Evolutionary conservation across 78 protist genomes (phyloP).

Genomic region (Planoprotostelium fungivorum): DNA sequence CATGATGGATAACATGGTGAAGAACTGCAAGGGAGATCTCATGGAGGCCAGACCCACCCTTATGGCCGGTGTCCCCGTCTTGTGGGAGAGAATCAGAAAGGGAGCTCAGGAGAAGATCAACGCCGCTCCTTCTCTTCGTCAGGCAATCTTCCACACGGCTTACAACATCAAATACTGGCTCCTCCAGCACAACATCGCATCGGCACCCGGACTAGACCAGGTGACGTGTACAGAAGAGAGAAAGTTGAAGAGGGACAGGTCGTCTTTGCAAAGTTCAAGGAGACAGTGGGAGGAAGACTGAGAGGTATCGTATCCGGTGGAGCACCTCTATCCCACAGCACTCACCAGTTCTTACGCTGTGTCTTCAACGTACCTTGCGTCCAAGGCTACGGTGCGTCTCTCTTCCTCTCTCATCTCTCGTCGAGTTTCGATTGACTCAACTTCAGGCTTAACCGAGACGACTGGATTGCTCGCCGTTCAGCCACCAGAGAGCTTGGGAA

Average conservation of each 20-base stretch:
- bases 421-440: background rate
- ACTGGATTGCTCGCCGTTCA: slow-evolving; percentile 64
- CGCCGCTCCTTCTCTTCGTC: background rate
- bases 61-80: slow-evolving; percentile 85
- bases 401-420: background rate
- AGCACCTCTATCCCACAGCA: slow-evolving; percentile 82
- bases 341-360: slow-evolving; percentile 64
- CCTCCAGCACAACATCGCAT: background rate
- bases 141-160: background rate
- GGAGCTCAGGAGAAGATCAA: background rate
- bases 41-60: slow-evolving; percentile 85
- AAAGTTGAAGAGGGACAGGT: background rate
- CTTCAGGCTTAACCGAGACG: slow-evolving; percentile 94
- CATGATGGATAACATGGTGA: background rate
- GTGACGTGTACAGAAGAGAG: background rate
- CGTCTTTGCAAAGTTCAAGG: slow-evolving; percentile 62
- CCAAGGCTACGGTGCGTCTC: slow-evolving; percentile 87
- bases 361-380: slow-evolving; percentile 68
- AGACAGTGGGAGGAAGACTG: slow-evolving; percentile 87
- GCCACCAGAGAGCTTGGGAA: slow-evolving; percentile 21
- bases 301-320: slow-evolving; percentile 77
- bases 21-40: slow-evolving; percentile 31
- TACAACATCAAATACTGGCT: background rate
- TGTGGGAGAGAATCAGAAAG: background rate
- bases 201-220: background rate